Percentiles rank a stretch among this genome's conserved stretches.
Evolutionary conservation across 1,139 yeast species (phyloP).

Genomic region (Taphrina communis): DNA sequence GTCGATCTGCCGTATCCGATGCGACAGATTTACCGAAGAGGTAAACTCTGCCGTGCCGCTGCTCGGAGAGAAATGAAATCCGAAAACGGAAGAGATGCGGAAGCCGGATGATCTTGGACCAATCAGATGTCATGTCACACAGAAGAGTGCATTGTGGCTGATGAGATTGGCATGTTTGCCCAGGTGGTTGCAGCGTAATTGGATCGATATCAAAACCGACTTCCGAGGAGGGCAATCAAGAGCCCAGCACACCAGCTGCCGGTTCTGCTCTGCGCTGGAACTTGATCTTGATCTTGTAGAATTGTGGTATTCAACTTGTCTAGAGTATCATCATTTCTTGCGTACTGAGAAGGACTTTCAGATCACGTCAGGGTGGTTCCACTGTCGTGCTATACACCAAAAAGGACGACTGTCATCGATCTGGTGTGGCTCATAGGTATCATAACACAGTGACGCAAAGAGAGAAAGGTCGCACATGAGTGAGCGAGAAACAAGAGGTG

Average conservation of each 20-base stretch:
- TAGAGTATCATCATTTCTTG: no score
- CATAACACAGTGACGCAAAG: neutral
- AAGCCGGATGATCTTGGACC: neutral
- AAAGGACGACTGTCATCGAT: neutral
- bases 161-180: neutral
- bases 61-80: neutral
- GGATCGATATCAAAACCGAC: neutral
- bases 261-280: no score
- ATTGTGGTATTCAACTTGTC: no score
- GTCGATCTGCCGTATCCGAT: no score
- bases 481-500: slow-evolving; percentile 18
- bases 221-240: slow-evolving; percentile 2
- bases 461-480: neutral
- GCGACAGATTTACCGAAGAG: no score
- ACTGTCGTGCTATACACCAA: neutral
- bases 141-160: slow-evolving; percentile 4
- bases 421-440: neutral
- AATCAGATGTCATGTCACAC: neutral
- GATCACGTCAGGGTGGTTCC: no score
- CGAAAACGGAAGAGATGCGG: neutral
- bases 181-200: neutral
- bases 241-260: no score
- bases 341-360: no score
- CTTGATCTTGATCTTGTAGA: no score
- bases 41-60: no score